Percentiles rank a stretch among this genome's conserved stretches.
Conservation (phyloP, 305 asterid species). For the Fraxinus latifolia region DNA sequence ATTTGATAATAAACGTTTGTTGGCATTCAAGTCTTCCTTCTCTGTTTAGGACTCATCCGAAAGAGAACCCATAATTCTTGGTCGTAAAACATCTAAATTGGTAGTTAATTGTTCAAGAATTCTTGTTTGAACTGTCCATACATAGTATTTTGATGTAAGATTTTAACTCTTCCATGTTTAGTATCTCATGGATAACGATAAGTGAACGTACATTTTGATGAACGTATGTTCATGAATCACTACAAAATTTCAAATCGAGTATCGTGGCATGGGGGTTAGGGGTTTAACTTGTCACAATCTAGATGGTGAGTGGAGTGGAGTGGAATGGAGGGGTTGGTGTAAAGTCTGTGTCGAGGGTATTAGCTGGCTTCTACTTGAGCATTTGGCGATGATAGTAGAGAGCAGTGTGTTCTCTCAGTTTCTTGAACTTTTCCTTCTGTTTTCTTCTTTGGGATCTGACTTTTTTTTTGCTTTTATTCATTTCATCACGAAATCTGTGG, state of each 20-base stretch:
- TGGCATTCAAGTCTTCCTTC: too few species aligned
- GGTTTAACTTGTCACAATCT: background rate
- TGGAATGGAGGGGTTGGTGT: conserved; percentile 25
- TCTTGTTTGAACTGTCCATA: background rate
- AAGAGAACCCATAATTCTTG: background rate
- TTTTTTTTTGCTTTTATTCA: background rate
- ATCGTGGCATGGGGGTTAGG: background rate
- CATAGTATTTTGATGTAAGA: too few species aligned
- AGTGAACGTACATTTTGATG: too few species aligned
- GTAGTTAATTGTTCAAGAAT: too few species aligned
- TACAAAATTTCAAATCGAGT: background rate
- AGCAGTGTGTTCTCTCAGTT: background rate
- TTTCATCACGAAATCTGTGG: background rate
- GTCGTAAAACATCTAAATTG: background rate
- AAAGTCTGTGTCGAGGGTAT: conserved; percentile 28
- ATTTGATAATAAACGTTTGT: too few species aligned
- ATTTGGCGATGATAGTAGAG: background rate
- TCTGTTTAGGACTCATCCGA: too few species aligned
- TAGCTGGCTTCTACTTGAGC: conserved; percentile 43
- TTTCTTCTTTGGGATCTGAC: background rate
- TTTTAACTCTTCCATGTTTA: too few species aligned
- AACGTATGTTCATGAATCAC: background rate
- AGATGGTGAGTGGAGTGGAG: background rate
- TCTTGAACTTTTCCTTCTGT: background rate
- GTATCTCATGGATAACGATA: too few species aligned